Percentiles rank a stretch among this genome's conserved stretches.
These are phyloP conservation scores for Entomophthora muscae DNA, from an alignment of 371 early-diverging fungal genomes.

Conservation along the genomic window DNA sequence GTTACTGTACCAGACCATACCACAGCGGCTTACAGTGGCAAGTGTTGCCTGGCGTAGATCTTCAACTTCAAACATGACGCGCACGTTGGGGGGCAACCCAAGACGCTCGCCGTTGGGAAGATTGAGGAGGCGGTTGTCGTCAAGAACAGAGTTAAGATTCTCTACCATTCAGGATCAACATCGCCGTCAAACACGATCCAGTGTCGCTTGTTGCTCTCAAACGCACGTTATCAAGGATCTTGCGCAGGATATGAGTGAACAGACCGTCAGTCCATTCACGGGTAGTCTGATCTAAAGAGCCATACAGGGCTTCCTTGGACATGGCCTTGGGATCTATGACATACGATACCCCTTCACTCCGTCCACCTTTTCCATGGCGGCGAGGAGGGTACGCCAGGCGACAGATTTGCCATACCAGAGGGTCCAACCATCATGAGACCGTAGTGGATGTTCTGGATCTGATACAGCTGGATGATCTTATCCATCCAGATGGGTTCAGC, in stretches of 20 bases:
- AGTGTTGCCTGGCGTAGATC: constrained; percentile 89
- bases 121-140: constrained; percentile 92
- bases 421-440: constrained; percentile 99
- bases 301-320: constrained; percentile 90
- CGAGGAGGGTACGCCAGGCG: constrained; percentile 80
- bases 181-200: constrained; percentile 99
- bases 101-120: constrained; percentile 98
- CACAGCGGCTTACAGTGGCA: constrained; percentile 97
- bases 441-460: constrained; percentile 94
- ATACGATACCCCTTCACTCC: constrained; percentile 72
- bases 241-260: constrained; percentile 91
- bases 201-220: constrained; percentile 80
- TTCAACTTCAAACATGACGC: constrained; percentile 99
- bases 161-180: constrained; percentile 99
- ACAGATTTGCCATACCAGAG: constrained; percentile 87
- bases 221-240: constrained; percentile 93
- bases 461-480: constrained; percentile 91
- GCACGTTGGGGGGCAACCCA: constrained; percentile 84
- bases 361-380: constrained; percentile 76
- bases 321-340: constrained; percentile 97
- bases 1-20: constrained; percentile 98
- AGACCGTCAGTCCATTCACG: constrained; percentile 99
- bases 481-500: constrained; percentile 83
- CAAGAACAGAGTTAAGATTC: constrained; percentile 93
- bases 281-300: constrained; percentile 89